phyloP scores from a whole-genome alignment of 306 rosid species.

The Dryas alaskensis region DNA sequence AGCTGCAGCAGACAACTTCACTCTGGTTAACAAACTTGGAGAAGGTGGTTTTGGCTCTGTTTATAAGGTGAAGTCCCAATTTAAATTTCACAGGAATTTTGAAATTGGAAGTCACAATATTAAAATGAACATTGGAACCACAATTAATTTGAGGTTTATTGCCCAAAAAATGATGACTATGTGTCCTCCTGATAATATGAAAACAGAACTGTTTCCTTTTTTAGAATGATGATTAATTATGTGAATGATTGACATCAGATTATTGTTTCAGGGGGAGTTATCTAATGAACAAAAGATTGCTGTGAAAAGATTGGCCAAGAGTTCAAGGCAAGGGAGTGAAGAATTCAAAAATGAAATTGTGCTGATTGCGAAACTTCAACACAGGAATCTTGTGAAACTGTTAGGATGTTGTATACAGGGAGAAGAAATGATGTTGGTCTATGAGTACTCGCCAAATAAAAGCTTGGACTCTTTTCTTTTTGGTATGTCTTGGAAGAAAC shows the following conservation, averaged over 20 bases:
- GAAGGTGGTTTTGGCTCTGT: constrained; percentile 25
- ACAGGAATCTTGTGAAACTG: constrained; percentile 56
- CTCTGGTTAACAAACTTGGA: constrained; percentile 5
- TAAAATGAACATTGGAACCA: background rate
- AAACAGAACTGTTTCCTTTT: background rate
- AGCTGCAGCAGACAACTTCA: constrained; percentile 16
- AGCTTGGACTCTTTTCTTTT: constrained; percentile 53
- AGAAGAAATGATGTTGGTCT: constrained; percentile 50
- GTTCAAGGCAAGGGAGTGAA: constrained; percentile 53
- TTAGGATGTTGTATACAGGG: constrained; percentile 49
- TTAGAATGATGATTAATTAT: background rate
- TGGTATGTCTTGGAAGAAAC: constrained; percentile 29
- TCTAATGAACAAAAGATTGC: constrained; percentile 13
- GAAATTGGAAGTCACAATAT: no score
- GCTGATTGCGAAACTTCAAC: constrained; percentile 61
- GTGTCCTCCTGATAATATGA: no score
- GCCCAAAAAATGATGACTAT: no score
- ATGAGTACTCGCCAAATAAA: constrained; percentile 54
- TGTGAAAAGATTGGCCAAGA: constrained; percentile 48
- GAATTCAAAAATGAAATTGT: constrained; percentile 55
- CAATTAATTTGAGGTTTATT: background rate
- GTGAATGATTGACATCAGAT: background rate
- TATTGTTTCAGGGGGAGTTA: constrained; percentile 17
- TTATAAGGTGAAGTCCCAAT: constrained; percentile 3
- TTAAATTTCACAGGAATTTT: background rate